Conservation (phyloP, 2,329 filamentous ascomycete species). For the Paecilomyces sp. region DNA sequence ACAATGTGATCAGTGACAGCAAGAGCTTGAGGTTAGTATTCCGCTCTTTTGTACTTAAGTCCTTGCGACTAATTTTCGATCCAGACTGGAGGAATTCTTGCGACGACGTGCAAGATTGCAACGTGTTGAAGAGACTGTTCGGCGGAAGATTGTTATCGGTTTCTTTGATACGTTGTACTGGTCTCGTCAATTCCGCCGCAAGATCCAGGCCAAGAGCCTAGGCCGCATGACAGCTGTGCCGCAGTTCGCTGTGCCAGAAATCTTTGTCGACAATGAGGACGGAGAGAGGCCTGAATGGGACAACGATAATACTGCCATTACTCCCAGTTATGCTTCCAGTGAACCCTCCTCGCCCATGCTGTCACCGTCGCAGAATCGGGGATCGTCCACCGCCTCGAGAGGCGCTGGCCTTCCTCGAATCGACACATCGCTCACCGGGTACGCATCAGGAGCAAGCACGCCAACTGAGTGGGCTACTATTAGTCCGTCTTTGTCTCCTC, state of each 20-base stretch:
- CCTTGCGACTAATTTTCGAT: conserved; percentile 18
- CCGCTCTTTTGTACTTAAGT: conserved; percentile 1
- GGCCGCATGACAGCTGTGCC: conserved; percentile 73
- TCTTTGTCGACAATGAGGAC: conserved; percentile 71
- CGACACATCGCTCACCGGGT: conserved; percentile 33
- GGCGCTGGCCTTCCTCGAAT: conserved; percentile 41
- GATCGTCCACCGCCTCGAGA: conserved; percentile 21
- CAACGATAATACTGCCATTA: not conserved
- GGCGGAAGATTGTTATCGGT: conserved; percentile 79
- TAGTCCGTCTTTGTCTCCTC: conserved; percentile 38
- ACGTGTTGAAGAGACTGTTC: conserved; percentile 89
- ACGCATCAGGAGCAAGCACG: conserved; percentile 27
- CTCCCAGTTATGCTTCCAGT: not conserved
- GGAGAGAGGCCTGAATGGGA: conserved; percentile 10
- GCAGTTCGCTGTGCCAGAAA: conserved; percentile 78
- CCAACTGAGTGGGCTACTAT: conserved; percentile 46
- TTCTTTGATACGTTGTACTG: conserved; percentile 95
- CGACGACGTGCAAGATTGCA: conserved; percentile 83
- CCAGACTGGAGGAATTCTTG: conserved; percentile 84
- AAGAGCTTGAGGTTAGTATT: conserved; percentile 71
- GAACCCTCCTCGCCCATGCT: conserved; percentile 16
- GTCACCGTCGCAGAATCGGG: conserved; percentile 19
- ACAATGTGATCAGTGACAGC: conserved; percentile 97
- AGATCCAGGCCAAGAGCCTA: conserved; percentile 63
- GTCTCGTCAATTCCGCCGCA: conserved; percentile 71